phyloP scores from a whole-genome alignment of 129 eudicot species.

The Solidago caesia region DNA sequence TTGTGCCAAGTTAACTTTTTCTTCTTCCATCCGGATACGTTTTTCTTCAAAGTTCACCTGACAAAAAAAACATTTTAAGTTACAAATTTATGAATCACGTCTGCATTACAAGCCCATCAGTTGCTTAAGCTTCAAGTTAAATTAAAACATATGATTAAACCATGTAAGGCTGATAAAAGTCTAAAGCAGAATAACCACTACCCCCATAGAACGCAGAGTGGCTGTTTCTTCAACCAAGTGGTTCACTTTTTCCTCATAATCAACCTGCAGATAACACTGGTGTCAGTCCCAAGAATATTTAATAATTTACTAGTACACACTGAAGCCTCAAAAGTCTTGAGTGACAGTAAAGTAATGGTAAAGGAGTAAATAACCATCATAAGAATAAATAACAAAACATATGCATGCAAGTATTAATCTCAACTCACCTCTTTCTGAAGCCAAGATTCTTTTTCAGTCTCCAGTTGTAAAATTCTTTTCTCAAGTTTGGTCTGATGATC shows the following conservation, averaged over 20 bases:
- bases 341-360: background rate
- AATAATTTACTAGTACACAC: background rate
- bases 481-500: slow-evolving; percentile 54
- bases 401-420: slow-evolving; percentile 13
- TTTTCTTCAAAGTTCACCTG: slow-evolving; percentile 49
- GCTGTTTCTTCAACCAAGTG: slow-evolving; percentile 45
- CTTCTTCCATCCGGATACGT: slow-evolving; percentile 44
- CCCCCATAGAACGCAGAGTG: slow-evolving; percentile 36
- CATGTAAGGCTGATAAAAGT: slow-evolving; percentile 4
- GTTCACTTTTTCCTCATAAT: slow-evolving; percentile 41
- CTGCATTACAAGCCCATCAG: background rate
- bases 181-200: slow-evolving; percentile 21
- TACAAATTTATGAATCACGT: background rate
- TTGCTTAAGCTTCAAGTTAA: background rate
- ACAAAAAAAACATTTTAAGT: background rate
- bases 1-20: slow-evolving; percentile 40
- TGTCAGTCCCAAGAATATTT: background rate
- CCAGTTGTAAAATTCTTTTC: slow-evolving; percentile 42
- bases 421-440: slow-evolving; percentile 67
- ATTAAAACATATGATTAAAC: background rate
- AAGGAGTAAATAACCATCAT: background rate
- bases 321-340: slow-evolving; percentile 2
- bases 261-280: slow-evolving; percentile 40
- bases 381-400: background rate
- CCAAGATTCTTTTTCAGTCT: slow-evolving; percentile 57